Evolutionary conservation across 805 yeast genomes (phyloP), one percentile per base, ranked within the genome.

Genomic region (Candida dajiaensis): DNA sequence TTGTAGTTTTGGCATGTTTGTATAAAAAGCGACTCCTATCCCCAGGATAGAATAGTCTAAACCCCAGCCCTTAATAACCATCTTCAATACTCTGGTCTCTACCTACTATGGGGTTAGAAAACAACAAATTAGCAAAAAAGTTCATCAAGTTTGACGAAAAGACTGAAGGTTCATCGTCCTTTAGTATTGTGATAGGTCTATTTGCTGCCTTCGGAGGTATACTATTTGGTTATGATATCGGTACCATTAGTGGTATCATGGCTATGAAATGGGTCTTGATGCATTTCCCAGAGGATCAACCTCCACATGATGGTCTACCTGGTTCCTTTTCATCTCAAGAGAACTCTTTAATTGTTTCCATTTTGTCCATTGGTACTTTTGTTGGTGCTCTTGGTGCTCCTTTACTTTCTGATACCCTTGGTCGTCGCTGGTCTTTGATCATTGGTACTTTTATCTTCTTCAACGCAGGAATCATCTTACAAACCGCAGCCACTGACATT

Each of bases 171-270:
- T 72, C 78, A 9, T 69, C 75, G 20, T 60, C 66, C 18, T 62
- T 70, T 41, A 79, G 78, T 33, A 66, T 75, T 46, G 56, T 70
- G 4, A 76, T 76, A 9, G 80, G 85, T 53, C 62, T 78, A 47
- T 81, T 80, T 44, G 82, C 83, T 10, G 83, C 85, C 25, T 74
- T 80, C 43, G 85, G 84, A 50, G 87, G 86, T 43, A 71, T 81
- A 52, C 68, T 80, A 44, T 81, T 76, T 52, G 86, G 86, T 45
- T 81, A 78, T 59, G 86, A 81, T 60, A 80, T 86, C 1, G 87
- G 86, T 46, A 71, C 80, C 44, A 80, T 81, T 50, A 76, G 80
- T 52, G 84, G 82, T 65, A 76, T 81, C 41, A 63, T 81, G 70
- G 85, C 76, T 51, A 81, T 81, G 87, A 59, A 65, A 51, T 80